These are phyloP conservation scores for Penicillium crystallinum DNA, from an alignment of 495 filamentous ascomycete species.

Conservation along the genomic window DNA sequence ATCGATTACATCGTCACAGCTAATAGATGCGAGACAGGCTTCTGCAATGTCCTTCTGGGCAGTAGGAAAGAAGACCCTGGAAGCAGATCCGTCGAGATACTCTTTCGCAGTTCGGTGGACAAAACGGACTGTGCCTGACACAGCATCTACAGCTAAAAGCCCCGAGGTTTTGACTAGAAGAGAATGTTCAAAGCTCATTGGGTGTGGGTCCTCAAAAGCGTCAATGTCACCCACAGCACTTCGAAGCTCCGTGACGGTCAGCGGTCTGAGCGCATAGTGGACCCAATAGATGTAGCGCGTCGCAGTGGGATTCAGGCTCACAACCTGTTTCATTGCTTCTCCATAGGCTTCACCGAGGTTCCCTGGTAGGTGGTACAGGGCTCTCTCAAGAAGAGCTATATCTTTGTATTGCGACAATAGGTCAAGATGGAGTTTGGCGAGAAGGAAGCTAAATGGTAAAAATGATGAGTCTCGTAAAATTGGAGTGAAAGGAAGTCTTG, in stretches of 20 bases:
- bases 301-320: conserved; percentile 18
- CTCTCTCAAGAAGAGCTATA: conserved; percentile 18
- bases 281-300: conserved; percentile 29
- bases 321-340: conserved; percentile 29
- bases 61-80: conserved; percentile 29
- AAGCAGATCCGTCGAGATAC: conserved; percentile 25
- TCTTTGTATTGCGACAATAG: conserved; percentile 22
- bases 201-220: too few species aligned
- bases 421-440: conserved; percentile 28
- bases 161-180: conserved; percentile 18
- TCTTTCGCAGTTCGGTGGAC: conserved; percentile 33
- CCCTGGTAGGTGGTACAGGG: conserved; percentile 26
- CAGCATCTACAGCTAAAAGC: conserved; percentile 23
- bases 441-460: conserved; percentile 29
- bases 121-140: conserved; percentile 21
- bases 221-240: too few species aligned
- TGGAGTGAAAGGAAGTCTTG: too few species aligned
- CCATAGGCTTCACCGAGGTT: conserved; percentile 31
- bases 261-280: conserved; percentile 21
- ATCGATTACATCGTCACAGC: conserved; percentile 29
- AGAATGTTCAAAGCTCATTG: too few species aligned
- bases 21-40: conserved; percentile 23
- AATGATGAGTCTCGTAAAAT: too few species aligned
- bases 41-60: conserved; percentile 32
- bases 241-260: conserved; percentile 28